Percentiles rank a stretch among this genome's conserved stretches.
Conservation (phyloP, 108 stramenopile genomes). For the Chaetoceros muelleri region DNA sequence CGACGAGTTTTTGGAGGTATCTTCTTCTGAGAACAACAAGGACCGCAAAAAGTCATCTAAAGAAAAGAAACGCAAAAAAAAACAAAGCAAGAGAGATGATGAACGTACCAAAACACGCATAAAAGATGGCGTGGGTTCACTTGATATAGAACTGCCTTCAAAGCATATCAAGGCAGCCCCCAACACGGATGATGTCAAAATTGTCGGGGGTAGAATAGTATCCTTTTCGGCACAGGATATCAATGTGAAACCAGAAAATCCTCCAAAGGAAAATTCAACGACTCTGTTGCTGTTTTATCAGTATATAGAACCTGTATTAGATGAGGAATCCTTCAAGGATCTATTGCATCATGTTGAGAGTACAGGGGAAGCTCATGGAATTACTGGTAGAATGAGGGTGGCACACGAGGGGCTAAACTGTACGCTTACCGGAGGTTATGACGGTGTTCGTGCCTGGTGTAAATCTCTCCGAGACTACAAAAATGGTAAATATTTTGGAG, state of each 20-base stretch:
- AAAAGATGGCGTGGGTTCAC: no score
- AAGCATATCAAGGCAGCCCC: not conserved
- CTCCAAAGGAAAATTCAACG: not conserved
- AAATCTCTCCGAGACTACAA: slow-evolving; percentile 33
- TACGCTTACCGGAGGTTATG: slow-evolving; percentile 52
- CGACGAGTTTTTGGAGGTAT: not conserved
- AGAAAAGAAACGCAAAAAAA: not conserved
- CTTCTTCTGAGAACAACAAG: not conserved
- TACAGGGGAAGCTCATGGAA: slow-evolving; percentile 22
- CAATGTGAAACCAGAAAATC: not conserved
- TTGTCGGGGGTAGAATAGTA: not conserved
- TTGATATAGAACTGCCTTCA: not conserved
- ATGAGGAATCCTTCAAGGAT: slow-evolving; percentile 31
- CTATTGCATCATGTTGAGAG: slow-evolving; percentile 36
- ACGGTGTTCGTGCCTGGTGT: slow-evolving; percentile 39
- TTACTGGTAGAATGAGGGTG: slow-evolving; percentile 59
- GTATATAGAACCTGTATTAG: slow-evolving; percentile 70
- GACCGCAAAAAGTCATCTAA: not conserved
- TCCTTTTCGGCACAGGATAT: not conserved
- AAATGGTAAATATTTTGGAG: slow-evolving; percentile 26
- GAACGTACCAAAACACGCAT: not conserved
- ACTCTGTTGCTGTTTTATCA: slow-evolving; percentile 70
- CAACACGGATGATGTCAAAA: not conserved
- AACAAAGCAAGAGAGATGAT: not conserved
- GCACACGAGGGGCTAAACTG: slow-evolving; percentile 78